Conservation (phyloP, 257 asterid genomes). For the Plectranthus barbatus region DNA sequence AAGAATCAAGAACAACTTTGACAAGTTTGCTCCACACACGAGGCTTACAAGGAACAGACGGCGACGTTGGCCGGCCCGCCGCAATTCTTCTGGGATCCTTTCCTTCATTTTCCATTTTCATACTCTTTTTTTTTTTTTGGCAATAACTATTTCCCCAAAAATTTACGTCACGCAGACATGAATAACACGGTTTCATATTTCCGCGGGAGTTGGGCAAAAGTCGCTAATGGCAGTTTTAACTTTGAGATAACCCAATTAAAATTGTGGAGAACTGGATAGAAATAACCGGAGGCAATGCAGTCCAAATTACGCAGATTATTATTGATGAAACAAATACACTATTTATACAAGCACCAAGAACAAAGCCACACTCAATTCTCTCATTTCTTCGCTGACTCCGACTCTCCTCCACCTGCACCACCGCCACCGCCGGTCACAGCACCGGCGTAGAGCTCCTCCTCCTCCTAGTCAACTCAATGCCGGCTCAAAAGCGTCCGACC, state of each 20-base stretch:
- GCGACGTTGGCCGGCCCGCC: too few relatives aligned
- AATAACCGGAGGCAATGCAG: conserved; percentile 11
- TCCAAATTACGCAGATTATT: conserved; percentile 16
- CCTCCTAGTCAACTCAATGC: conserved; percentile 52
- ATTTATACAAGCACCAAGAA: conserved; percentile 16
- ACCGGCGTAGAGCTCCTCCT: conserved; percentile 26
- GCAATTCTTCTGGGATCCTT: too few relatives aligned
- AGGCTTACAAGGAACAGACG: too few relatives aligned
- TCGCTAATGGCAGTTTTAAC: not conserved
- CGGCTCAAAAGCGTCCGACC: conserved; percentile 65
- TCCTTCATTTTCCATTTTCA: too few relatives aligned
- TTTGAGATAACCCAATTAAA: not conserved
- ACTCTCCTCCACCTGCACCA: conserved; percentile 11
- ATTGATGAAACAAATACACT: conserved; percentile 8
- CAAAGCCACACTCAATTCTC: conserved; percentile 25
- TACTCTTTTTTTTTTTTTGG: too few relatives aligned
- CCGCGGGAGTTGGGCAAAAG: not conserved
- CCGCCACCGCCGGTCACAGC: conserved; percentile 29
- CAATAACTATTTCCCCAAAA: too few relatives aligned
- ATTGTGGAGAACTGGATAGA: conserved; percentile 12
- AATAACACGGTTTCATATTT: not conserved
- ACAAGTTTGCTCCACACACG: conserved; percentile 47
- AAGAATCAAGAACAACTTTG: conserved; percentile 11
- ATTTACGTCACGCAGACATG: not conserved
- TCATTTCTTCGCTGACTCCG: conserved; percentile 31